Percentiles rank a stretch among this genome's conserved stretches.
phyloP scores from a whole-genome alignment of 169 alveolate species.

The Eimeria brunetti region DNA sequence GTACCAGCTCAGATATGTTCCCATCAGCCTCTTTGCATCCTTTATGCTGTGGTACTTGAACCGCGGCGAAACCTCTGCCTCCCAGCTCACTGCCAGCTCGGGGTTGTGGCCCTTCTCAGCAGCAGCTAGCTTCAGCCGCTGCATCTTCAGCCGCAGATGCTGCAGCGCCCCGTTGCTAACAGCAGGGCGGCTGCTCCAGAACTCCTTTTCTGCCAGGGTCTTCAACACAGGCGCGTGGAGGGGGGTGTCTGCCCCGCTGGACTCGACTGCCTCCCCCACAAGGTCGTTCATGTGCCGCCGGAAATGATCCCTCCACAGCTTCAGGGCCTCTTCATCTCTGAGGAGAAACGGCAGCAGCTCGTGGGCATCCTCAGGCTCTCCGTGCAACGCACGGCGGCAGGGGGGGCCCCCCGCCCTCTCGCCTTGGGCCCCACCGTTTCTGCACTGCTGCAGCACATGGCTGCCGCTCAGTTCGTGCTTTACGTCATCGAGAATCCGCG shows the following conservation, averaged over 20 bases:
- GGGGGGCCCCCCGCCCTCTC: background rate
- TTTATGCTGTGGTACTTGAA: constrained; percentile 42
- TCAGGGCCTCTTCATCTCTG: constrained; percentile 42
- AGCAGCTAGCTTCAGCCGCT: constrained; percentile 19
- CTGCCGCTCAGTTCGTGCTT: background rate
- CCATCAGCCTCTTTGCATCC: constrained; percentile 76
- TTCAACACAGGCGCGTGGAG: constrained; percentile 3
- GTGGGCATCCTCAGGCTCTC: constrained; percentile 48
- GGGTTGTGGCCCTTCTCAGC: constrained; percentile 18
- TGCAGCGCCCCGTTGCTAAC: constrained; percentile 52
- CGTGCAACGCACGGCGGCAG: constrained; percentile 38
- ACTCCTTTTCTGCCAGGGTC: constrained; percentile 42
- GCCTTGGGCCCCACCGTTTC: background rate
- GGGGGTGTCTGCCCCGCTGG: constrained; percentile 33
- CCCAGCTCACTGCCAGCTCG: constrained; percentile 50
- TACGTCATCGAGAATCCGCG: constrained; percentile 9
- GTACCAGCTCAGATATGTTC: constrained; percentile 49
- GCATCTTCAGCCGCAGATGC: constrained; percentile 52
- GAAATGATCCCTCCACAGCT: constrained; percentile 65
- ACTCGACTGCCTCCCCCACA: constrained; percentile 1
- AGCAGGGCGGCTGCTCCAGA: constrained; percentile 77
- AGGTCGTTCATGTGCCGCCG: constrained; percentile 65
- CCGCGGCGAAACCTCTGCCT: constrained; percentile 71
- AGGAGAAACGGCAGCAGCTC: constrained; percentile 63
- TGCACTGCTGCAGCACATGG: constrained; percentile 2